phyloP scores from a whole-genome alignment of 768 basidiomycete genomes.

The Tricholoma sp. region DNA sequence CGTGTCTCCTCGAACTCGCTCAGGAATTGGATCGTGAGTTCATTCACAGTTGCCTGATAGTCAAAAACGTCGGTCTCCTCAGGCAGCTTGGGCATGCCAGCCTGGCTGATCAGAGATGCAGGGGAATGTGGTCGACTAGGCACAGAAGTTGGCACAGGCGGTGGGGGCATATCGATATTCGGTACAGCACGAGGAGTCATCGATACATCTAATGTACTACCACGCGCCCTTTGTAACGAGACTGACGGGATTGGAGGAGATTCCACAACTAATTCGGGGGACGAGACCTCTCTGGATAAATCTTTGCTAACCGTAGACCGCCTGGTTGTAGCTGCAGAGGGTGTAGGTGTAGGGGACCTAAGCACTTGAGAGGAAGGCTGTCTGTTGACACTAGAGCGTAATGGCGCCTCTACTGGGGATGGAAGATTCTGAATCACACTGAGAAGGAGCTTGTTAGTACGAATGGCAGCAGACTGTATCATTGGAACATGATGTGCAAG shows the following conservation, averaged over 20 bases:
- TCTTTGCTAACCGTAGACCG: slow-evolving; percentile 43
- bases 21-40: slow-evolving; percentile 87
- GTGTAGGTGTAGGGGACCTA: slow-evolving; percentile 48
- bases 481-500: slow-evolving; percentile 86
- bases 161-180: slow-evolving; percentile 27
- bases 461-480: slow-evolving; percentile 82
- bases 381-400: slow-evolving; percentile 26
- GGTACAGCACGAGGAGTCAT: slow-evolving; percentile 31
- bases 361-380: slow-evolving; percentile 32
- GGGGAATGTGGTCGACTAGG: slow-evolving; percentile 64
- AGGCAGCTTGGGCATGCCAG: slow-evolving; percentile 26
- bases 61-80: slow-evolving; percentile 77
- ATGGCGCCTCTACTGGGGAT: slow-evolving; percentile 50
- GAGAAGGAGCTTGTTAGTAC: slow-evolving; percentile 81
- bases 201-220: slow-evolving; percentile 32
- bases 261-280: slow-evolving; percentile 39
- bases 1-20: slow-evolving; percentile 96
- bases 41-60: slow-evolving; percentile 89
- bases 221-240: slow-evolving; percentile 20
- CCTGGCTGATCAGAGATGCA: slow-evolving; percentile 40
- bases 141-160: slow-evolving; percentile 17
- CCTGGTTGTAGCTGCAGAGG: slow-evolving; percentile 41
- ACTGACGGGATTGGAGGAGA: slow-evolving; percentile 17
- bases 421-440: slow-evolving; percentile 85
- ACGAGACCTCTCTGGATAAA: slow-evolving; percentile 40